Evolutionary conservation across 352 stramenopile species (phyloP).

Genomic region (Pythium graminicola): DNA sequence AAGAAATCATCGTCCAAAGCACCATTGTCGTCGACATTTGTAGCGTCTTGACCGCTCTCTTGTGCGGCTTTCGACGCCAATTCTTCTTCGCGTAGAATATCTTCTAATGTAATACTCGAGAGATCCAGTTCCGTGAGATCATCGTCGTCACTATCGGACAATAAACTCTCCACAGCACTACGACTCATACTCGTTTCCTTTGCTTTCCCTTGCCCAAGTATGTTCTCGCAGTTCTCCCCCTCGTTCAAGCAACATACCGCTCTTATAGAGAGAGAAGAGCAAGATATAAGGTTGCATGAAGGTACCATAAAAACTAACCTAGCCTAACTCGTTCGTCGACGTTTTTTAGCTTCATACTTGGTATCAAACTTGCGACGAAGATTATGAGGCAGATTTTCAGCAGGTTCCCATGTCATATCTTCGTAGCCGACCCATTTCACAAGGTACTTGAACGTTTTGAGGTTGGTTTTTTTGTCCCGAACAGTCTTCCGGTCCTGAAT

Average conservation of each 20-base stretch:
- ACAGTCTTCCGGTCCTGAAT: conserved; percentile 62
- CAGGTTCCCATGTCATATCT: conserved; percentile 69
- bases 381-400: conserved; percentile 72
- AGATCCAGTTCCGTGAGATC: conserved; percentile 31
- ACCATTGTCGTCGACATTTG: background rate
- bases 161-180: conserved; percentile 23
- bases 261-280: conserved; percentile 22
- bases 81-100: conserved; percentile 37
- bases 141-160: conserved; percentile 33
- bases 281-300: conserved; percentile 12
- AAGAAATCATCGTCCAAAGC: conserved; percentile 63
- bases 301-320: background rate
- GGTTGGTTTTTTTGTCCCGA: conserved; percentile 51
- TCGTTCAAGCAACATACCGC: background rate
- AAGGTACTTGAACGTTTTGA: conserved; percentile 77
- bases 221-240: background rate
- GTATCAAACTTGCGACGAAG: conserved; percentile 73
- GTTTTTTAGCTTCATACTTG: conserved; percentile 59
- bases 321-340: conserved; percentile 18
- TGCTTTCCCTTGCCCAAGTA: background rate
- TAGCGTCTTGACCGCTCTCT: background rate
- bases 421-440: conserved; percentile 85
- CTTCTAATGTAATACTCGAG: conserved; percentile 32
- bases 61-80: conserved; percentile 25
- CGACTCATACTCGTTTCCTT: conserved; percentile 15